phyloP scores from a whole-genome alignment of 2,329 filamentous ascomycete species.

The Paraconiothyrium brasiliense region DNA sequence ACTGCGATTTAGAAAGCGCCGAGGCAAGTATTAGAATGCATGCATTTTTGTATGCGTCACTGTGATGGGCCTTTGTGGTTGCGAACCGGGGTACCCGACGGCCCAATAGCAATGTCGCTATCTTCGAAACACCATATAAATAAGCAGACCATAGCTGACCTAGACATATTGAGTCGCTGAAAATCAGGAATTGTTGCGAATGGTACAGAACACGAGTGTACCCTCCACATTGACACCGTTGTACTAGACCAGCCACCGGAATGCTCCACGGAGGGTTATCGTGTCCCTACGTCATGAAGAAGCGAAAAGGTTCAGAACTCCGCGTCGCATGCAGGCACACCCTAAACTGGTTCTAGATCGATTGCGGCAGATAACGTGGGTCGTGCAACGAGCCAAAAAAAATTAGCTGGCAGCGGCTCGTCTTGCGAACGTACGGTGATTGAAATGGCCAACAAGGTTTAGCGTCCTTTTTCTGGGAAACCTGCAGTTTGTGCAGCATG shows the following conservation, averaged over 20 bases:
- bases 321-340: neutral
- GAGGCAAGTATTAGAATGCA: conserved; percentile 1
- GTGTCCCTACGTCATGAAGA: conserved; percentile 4
- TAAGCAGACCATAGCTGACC: neutral
- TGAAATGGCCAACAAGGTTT: neutral
- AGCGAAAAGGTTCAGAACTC: neutral
- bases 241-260: neutral
- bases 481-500: neutral
- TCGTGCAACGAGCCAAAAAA: neutral
- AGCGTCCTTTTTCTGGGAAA: neutral
- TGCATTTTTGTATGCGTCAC: conserved; percentile 24
- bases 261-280: neutral
- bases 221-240: too few species aligned
- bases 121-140: neutral
- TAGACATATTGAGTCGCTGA: neutral
- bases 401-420: neutral
- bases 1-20: neutral
- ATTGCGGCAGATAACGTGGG: neutral
- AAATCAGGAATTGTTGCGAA: neutral
- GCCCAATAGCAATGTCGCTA: neutral
- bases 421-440: neutral
- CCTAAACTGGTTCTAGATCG: neutral
- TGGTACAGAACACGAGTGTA: neutral
- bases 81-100: conserved; percentile 6
- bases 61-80: conserved; percentile 21